Base-by-base conservation (phyloP, 768 basidiomycete species). In the Tylopilus balloui region DNA sequence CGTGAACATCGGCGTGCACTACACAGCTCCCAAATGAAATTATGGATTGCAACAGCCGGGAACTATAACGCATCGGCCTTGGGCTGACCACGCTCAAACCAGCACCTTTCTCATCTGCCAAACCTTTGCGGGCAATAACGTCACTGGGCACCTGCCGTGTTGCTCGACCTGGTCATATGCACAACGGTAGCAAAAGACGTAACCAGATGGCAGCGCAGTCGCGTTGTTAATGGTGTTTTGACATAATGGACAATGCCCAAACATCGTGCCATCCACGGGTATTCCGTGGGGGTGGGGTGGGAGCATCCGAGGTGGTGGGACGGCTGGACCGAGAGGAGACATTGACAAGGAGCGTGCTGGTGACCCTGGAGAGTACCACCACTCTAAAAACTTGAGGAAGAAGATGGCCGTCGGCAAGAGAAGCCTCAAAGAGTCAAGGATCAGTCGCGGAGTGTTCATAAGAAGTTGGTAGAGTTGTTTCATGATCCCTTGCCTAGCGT, bases 361-460 rank as follows among this genome's bases (percentile, higher is more conserved):
- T 11, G 91, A 96, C 37, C 79, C 78, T 19, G 96, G 93, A 4
- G 92, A 94, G 63, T 98, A 98, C 93, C 95, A 99, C 93, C 96
- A 99, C 69, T 98, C 93, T 39, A 96, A 74, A 69, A 98, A 94
- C 68, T 93, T 95, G 73, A 99, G 75, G 64, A 91, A 88, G 69
- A 99, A 95, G 50, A 99, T 92, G 35, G 87, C 86, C 17, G 85
- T 88, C 14, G 91, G 95, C 28, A 93, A 78, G 39, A 90, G 74
- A 40, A 89, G 71, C 51, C 84, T 80, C 32, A 93, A 73, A 3
- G 88, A 91, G 64, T 92, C 88, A 27, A 93, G 74, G 9, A 88
- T 58, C 36, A 84, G 67, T 42, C 74, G 78, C 7, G 88, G 89
- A 7, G 81, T 79, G 19, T 68, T 66, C 42, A 69, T 54, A 15